These are phyloP conservation scores for Trichomonascus vanleenenianus DNA, from an alignment of 805 yeast genomes.

Conservation along the genomic window DNA sequence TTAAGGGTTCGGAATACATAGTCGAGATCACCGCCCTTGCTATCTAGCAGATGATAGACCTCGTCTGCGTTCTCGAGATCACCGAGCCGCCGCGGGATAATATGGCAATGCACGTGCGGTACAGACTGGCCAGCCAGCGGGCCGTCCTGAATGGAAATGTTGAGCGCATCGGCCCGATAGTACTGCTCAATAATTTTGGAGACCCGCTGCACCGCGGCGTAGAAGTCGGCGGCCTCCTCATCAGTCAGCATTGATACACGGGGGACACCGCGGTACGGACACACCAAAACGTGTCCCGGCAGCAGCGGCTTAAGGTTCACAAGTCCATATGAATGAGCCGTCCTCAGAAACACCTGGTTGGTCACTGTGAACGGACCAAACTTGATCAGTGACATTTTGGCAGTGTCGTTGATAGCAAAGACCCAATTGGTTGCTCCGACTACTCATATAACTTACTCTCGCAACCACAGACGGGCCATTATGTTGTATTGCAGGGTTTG, in stretches of 20 bases:
- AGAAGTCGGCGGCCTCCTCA: conserved; percentile 70
- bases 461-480: no score
- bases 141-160: conserved; percentile 94
- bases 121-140: conserved; percentile 94
- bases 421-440: no score
- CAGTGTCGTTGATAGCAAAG: no score
- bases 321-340: conserved; percentile 67
- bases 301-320: conserved; percentile 90
- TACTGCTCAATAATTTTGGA: conserved; percentile 56
- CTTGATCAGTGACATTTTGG: conserved; percentile 9
- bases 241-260: conserved; percentile 61
- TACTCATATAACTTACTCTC: no score
- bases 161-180: conserved; percentile 75
- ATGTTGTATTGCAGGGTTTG: no score
- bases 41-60: conserved; percentile 60
- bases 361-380: conserved; percentile 29
- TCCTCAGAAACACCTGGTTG: conserved; percentile 37
- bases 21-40: conserved; percentile 42
- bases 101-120: conserved; percentile 90
- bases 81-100: conserved; percentile 66
- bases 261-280: conserved; percentile 65
- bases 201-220: conserved; percentile 63
- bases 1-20: conserved; percentile 26
- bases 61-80: conserved; percentile 65
- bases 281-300: conserved; percentile 89